phyloP scores from a whole-genome alignment of 2,329 filamentous ascomycete genomes.

The Aspergillus niger region DNA sequence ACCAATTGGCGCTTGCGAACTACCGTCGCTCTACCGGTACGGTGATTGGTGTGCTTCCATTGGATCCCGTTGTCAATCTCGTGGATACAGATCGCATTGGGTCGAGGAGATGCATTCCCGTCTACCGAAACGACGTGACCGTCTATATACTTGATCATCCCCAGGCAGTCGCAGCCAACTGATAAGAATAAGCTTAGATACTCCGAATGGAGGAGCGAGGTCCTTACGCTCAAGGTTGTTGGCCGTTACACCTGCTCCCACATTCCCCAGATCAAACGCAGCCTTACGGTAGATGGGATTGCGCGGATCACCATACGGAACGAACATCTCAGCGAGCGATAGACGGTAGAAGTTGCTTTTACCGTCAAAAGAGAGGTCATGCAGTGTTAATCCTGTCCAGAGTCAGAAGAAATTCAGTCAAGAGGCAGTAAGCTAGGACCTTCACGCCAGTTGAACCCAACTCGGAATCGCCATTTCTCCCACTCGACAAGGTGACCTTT shows the following conservation, averaged over 20 bases:
- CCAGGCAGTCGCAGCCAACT: slow-evolving; percentile 47
- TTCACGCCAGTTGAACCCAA: slow-evolving; percentile 50
- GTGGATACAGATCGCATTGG: slow-evolving; percentile 48
- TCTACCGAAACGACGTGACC: slow-evolving; percentile 37
- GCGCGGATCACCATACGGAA: slow-evolving; percentile 47
- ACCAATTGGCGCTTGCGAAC: slow-evolving; percentile 37
- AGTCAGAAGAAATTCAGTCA: neutral
- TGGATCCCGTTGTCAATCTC: slow-evolving; percentile 43
- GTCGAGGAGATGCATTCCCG: slow-evolving; percentile 40
- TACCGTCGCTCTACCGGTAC: slow-evolving; percentile 38
- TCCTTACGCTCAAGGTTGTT: slow-evolving; percentile 39
- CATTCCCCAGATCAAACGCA: slow-evolving; percentile 49
- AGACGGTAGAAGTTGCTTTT: slow-evolving; percentile 46
- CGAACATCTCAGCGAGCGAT: slow-evolving; percentile 48
- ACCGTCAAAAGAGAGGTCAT: slow-evolving; percentile 44
- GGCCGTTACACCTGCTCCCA: slow-evolving; percentile 45
- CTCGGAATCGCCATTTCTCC: slow-evolving; percentile 48
- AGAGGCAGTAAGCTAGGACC: slow-evolving; percentile 32
- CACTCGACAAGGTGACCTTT: slow-evolving; percentile 36
- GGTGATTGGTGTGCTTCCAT: slow-evolving; percentile 46
- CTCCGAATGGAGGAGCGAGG: neutral
- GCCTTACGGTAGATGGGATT: slow-evolving; percentile 45
- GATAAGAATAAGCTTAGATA: neutral
- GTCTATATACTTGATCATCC: slow-evolving; percentile 44
- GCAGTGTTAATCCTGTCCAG: slow-evolving; percentile 23